These are phyloP conservation scores for Syzygium malaccense DNA, from an alignment of 441 rosid species.

Conservation along the genomic window DNA sequence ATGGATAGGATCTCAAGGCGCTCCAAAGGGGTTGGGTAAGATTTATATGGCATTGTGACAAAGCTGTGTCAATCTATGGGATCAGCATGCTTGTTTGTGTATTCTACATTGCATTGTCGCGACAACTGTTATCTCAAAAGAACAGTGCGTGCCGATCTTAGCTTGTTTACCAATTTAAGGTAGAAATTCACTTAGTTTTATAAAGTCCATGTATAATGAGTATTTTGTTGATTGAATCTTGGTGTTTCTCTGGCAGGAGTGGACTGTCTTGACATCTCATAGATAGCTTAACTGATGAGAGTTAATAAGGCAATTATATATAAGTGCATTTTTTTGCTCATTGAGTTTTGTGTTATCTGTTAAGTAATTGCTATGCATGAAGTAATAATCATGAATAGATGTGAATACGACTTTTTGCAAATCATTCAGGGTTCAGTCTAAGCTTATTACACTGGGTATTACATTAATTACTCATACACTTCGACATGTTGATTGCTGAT, in stretches of 20 bases:
- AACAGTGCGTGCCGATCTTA: not conserved
- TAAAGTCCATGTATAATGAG: not conserved
- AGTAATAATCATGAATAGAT: not conserved
- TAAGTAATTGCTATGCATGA: not conserved
- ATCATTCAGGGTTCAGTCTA: not conserved
- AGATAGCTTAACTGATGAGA: not conserved
- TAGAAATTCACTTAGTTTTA: not conserved
- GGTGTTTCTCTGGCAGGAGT: not conserved
- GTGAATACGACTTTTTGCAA: not conserved
- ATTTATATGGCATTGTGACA: not conserved
- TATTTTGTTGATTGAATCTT: not conserved
- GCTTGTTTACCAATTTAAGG: not conserved
- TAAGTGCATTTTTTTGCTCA: not conserved
- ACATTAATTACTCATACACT: not conserved
- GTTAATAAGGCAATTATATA: not conserved
- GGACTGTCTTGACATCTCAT: not conserved
- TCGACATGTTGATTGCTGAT: not conserved
- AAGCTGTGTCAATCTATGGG: not conserved
- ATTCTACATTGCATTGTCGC: not conserved
- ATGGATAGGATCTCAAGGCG: conserved; percentile 98
- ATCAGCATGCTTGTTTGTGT: not conserved
- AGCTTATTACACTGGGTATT: not conserved
- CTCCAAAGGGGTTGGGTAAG: conserved; percentile 95
- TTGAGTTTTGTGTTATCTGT: not conserved
- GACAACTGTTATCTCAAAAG: not conserved